phyloP scores from a whole-genome alignment of 129 eudicot species.

The Logfia minima region DNA sequence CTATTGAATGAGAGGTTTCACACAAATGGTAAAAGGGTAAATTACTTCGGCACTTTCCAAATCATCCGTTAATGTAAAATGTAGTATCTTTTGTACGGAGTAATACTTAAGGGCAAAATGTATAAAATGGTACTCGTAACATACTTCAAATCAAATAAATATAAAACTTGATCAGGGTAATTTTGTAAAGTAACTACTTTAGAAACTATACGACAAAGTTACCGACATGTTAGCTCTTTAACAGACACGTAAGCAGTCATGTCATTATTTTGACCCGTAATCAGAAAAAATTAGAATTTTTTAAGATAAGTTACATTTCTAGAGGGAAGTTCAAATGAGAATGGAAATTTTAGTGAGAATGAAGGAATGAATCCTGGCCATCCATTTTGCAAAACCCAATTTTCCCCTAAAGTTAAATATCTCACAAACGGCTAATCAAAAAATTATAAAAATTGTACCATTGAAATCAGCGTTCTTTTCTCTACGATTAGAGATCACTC shows the following conservation, averaged over 20 bases:
- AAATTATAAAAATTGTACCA: too few species aligned
- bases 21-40: not conserved
- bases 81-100: not conserved
- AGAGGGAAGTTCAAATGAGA: too few species aligned
- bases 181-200: not conserved
- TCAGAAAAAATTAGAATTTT: not conserved
- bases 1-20: not conserved
- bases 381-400: too few species aligned
- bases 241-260: not conserved
- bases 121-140: not conserved
- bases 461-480: too few species aligned
- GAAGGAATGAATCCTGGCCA: too few species aligned
- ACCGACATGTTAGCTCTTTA: not conserved
- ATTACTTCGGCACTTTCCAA: not conserved
- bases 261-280: not conserved
- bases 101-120: not conserved
- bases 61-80: not conserved
- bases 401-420: too few species aligned
- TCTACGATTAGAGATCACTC: too few species aligned
- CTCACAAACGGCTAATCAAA: too few species aligned
- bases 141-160: not conserved
- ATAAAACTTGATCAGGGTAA: not conserved
- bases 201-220: not conserved
- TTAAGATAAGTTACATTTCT: not conserved
- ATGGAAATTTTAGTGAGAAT: too few species aligned